Conservation (phyloP, 2,329 filamentous ascomycete genomes). For the Microcyclospora tardicrescens region DNA sequence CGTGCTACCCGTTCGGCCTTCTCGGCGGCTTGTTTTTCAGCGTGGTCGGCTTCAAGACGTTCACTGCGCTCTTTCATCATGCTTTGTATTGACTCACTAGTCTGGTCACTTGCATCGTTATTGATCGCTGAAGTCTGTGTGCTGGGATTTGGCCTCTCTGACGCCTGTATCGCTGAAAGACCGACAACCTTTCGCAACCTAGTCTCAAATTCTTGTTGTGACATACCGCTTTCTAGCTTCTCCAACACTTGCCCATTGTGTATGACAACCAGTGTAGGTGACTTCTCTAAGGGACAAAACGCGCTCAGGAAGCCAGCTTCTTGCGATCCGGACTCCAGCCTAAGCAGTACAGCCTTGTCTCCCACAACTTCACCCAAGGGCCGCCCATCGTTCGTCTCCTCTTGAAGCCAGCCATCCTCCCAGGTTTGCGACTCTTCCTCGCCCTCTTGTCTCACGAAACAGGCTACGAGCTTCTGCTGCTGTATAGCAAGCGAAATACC, state of each 20-base stretch:
- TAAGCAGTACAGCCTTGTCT: conserved; percentile 54
- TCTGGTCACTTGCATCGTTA: background rate
- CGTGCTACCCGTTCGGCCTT: conserved; percentile 31
- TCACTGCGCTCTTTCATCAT: conserved; percentile 41
- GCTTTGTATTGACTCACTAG: conserved; percentile 5
- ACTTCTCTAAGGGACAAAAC: conserved; percentile 66
- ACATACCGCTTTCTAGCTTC: conserved; percentile 54
- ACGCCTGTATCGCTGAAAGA: conserved; percentile 15
- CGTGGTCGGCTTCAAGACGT: conserved; percentile 28
- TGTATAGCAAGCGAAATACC: conserved; percentile 66
- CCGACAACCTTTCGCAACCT: conserved; percentile 35
- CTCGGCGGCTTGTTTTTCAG: conserved; percentile 35
- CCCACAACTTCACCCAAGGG: conserved; percentile 35
- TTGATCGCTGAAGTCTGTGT: background rate
- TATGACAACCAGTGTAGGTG: conserved; percentile 71
- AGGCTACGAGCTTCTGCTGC: conserved; percentile 65
- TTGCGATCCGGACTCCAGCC: conserved; percentile 57
- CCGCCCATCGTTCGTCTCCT: background rate
- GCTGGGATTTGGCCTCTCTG: background rate
- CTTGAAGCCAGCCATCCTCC: conserved; percentile 21
- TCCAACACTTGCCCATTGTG: conserved; percentile 61
- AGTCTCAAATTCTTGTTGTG: conserved; percentile 50
- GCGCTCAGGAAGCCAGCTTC: conserved; percentile 73
- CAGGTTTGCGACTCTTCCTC: conserved; percentile 48
- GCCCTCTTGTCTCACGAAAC: conserved; percentile 63